A percentile compares a stretch with the other conserved stretches of the same genome.
These are phyloP conservation scores for Phytopythium kandeliae DNA, from an alignment of 352 stramenopile species.

Conservation along the genomic window DNA sequence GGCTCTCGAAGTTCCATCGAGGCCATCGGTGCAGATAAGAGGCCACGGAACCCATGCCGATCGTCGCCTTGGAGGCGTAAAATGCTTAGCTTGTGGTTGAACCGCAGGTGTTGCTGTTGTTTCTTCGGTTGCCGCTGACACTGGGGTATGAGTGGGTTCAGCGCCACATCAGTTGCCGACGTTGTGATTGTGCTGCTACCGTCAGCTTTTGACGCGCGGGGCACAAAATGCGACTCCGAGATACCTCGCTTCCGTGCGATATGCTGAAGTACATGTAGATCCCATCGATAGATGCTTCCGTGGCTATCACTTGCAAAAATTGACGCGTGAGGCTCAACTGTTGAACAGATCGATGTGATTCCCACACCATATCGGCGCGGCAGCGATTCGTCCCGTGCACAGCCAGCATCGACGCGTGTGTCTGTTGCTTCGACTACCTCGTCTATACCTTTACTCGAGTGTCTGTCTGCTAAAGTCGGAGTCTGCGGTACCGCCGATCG, in stretches of 20 bases:
- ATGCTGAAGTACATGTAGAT: conserved; percentile 11
- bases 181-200: too few relatives aligned
- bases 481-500: neutral
- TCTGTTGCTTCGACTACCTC: too few relatives aligned
- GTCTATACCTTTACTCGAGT: neutral
- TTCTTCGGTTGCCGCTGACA: neutral
- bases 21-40: too few relatives aligned
- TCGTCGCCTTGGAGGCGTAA: conserved; percentile 2
- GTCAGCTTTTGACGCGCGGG: too few relatives aligned
- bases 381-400: neutral
- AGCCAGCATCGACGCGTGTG: too few relatives aligned
- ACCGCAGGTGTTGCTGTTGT: neutral
- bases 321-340: conserved; percentile 7
- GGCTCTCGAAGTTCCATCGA: too few relatives aligned
- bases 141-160: neutral
- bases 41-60: neutral
- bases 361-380: neutral
- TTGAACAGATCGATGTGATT: conserved; percentile 25
- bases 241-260: conserved; percentile 17
- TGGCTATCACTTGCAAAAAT: conserved; percentile 11
- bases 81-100: conserved; percentile 1
- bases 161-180: neutral
- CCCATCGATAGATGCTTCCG: conserved; percentile 14
- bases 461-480: neutral
- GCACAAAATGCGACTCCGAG: neutral